Evolutionary conservation across 1,139 yeast genomes (phyloP), one percentile per base, ranked within the genome.

Genomic region (Geotrichum candidum): DNA sequence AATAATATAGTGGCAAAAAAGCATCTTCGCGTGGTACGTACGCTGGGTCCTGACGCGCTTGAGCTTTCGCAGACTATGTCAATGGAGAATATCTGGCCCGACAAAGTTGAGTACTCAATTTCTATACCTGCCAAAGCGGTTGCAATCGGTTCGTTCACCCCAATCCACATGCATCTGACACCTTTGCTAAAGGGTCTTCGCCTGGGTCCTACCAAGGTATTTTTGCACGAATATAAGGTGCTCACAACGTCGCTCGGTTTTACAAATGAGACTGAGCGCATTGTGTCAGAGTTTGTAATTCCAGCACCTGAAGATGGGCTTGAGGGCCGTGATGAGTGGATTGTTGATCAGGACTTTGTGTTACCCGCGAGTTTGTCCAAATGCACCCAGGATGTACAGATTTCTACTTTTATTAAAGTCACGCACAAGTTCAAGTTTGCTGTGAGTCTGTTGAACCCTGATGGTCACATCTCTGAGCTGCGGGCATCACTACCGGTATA

Each of bases 41-140:
- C 99, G 0, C 76, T 92, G 63, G 86, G 96, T 0, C 83, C 96
- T 0, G 98, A 92, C 74, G 84, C 96, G 0, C 83, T 90, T 1
- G 99, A 95, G 70, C 78, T 92, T 53, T 82, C 95, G 0, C 98
- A 94, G 74, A 90, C 98, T 0, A 89, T 91, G 67, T 91, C 96
- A 0, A 96, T 94, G 27, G 97, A 91, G 71, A 94, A 94, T 72
- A 87, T 94, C 0, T 95, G 99, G 99, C 98, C 99, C 2, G 78
- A 84, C 57, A 94, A 94, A 73, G 90, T 94, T 55, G 98, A 95
- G 69, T 94, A 94, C 74, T 84, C 94, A 1, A 83, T 94, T 61
- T 88, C 89, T 63, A 86, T 90, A 9, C 97, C 98, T 0, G 81
- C 92, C 18, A 87, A 89, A 71, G 97, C 98, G 0, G 83, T 90